Evolutionary conservation across 192 early-diverging fungal genomes (phyloP).

Genomic region (Coemansia brasiliensis): DNA sequence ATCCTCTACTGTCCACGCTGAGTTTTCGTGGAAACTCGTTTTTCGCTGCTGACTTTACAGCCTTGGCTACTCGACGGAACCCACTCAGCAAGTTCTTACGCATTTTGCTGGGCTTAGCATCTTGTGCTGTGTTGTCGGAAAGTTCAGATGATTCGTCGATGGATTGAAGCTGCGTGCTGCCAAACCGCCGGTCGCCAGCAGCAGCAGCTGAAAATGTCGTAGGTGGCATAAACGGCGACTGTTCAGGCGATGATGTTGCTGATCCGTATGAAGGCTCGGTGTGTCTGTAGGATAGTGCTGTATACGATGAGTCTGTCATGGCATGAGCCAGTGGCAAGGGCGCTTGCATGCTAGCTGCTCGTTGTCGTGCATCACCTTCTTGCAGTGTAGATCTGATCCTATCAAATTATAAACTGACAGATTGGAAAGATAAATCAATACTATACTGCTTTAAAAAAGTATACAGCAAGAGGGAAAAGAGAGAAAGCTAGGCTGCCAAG

Average conservation of each 20-base stretch:
- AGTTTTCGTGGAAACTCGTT: background rate
- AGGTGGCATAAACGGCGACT: background rate
- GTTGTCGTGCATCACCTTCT: slow-evolving; percentile 7
- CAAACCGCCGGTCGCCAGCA: background rate
- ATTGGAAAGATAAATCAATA: background rate
- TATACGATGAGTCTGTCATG: background rate
- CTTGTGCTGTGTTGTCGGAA: background rate
- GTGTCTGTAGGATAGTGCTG: background rate
- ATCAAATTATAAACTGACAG: background rate
- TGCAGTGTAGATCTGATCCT: slow-evolving; percentile 30
- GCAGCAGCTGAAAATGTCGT: background rate
- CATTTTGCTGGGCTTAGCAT: slow-evolving; percentile 16
- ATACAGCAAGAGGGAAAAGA: too few relatives aligned
- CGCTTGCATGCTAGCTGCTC: background rate
- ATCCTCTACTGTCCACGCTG: background rate
- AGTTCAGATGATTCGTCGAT: slow-evolving; percentile 29
- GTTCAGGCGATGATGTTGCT: background rate
- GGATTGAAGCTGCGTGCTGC: slow-evolving; percentile 17
- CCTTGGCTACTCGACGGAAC: slow-evolving; percentile 46
- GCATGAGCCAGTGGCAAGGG: background rate
- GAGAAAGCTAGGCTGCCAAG: too few relatives aligned
- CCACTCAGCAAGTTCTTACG: slow-evolving; percentile 34
- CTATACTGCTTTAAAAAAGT: too few relatives aligned
- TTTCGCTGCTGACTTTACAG: slow-evolving; percentile 38
- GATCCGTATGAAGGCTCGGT: too few relatives aligned